Percentiles rank a stretch among this genome's conserved stretches.
Conservation (phyloP, 2,329 filamentous ascomycete genomes). For the Ceratocystis huliohia region DNA sequence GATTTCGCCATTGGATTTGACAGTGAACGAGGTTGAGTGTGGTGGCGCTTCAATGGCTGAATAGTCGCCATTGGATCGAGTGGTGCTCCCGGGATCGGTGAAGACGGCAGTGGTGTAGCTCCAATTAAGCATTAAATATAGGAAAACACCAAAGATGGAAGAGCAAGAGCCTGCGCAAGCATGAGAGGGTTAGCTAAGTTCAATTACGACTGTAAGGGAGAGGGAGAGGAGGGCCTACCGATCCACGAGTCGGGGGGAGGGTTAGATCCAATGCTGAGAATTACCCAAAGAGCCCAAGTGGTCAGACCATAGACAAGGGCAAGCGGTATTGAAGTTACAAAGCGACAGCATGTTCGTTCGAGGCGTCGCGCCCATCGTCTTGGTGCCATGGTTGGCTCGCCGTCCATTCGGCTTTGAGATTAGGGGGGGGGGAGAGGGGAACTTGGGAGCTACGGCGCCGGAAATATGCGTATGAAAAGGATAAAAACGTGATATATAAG, state of each 20-base stretch:
- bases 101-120: conserved; percentile 91
- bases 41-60: conserved; percentile 45
- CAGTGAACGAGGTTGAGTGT: conserved; percentile 63
- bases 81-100: conserved; percentile 68
- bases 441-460: not conserved
- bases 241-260: conserved; percentile 42
- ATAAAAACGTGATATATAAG: not conserved
- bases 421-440: conserved; percentile 24
- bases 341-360: conserved; percentile 73
- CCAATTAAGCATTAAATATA: conserved; percentile 73
- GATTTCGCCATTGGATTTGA: conserved; percentile 76
- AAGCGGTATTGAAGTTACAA: conserved; percentile 73
- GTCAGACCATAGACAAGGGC: conserved; percentile 78
- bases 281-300: conserved; percentile 88
- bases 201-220: not conserved
- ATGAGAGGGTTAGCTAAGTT: not conserved
- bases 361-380: conserved; percentile 54
- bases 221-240: conserved; percentile 33
- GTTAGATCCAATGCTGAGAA: conserved; percentile 56
- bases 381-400: conserved; percentile 34
- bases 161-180: conserved; percentile 36
- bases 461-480: not conserved
- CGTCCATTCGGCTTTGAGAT: conserved; percentile 21
- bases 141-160: conserved; percentile 51
- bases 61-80: conserved; percentile 51